These are phyloP conservation scores for Mycena albidolilacea DNA, from an alignment of 768 basidiomycete genomes.

Conservation along the genomic window DNA sequence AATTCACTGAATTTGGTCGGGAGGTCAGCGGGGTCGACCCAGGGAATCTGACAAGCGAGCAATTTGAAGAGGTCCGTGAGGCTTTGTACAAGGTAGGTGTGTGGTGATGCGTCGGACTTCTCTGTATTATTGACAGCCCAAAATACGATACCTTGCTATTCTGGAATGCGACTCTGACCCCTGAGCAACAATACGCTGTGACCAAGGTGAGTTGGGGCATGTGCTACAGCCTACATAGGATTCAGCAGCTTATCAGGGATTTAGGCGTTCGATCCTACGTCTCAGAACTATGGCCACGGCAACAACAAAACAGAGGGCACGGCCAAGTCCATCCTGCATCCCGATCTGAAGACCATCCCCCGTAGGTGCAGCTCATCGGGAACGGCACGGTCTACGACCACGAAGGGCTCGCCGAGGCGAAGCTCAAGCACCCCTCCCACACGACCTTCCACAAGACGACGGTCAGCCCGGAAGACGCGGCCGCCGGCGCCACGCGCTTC, in stretches of 20 bases:
- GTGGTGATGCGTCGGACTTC: neutral
- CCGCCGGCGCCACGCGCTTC: conserved; percentile 85
- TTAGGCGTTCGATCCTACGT: conserved; percentile 83
- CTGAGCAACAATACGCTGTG: conserved; percentile 87
- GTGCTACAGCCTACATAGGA: neutral
- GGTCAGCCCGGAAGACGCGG: conserved; percentile 82
- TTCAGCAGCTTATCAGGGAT: conserved; percentile 24
- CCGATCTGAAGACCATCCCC: conserved; percentile 93
- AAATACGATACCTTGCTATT: conserved; percentile 86
- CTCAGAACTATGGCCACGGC: conserved; percentile 85
- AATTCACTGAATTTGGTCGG: conserved; percentile 81
- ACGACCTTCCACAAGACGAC: conserved; percentile 89
- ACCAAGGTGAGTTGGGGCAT: conserved; percentile 74
- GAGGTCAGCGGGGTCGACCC: conserved; percentile 84
- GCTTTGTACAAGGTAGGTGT: conserved; percentile 81
- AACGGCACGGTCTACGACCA: conserved; percentile 87
- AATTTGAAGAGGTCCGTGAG: conserved; percentile 77
- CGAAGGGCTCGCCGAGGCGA: conserved; percentile 83
- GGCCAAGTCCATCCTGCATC: conserved; percentile 87
- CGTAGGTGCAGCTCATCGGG: conserved; percentile 93
- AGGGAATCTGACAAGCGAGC: conserved; percentile 67
- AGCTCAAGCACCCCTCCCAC: conserved; percentile 90
- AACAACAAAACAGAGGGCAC: conserved; percentile 87
- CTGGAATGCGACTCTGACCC: conserved; percentile 75
- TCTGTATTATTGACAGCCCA: neutral